Percentiles rank a stretch among this genome's conserved stretches.
phyloP scores from a whole-genome alignment of 2,329 filamentous ascomycete species.

The Aspergillus latus region DNA sequence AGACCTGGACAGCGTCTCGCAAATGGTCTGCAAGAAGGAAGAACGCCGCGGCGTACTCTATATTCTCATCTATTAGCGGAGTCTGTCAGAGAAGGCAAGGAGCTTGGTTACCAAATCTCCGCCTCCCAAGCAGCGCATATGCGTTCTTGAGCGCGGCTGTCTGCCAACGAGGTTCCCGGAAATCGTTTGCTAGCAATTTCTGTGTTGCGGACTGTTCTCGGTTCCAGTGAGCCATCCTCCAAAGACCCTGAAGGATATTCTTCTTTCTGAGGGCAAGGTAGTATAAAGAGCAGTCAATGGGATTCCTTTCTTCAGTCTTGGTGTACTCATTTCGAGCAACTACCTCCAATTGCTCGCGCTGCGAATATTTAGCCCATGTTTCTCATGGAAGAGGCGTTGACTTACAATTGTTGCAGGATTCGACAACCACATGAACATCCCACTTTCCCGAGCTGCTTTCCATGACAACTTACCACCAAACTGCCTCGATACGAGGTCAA shows the following conservation, averaged over 20 bases:
- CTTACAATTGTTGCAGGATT: slow-evolving; percentile 74
- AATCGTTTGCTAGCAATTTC: slow-evolving; percentile 83
- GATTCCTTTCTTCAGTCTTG: slow-evolving; percentile 81
- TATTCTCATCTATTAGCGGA: slow-evolving; percentile 8
- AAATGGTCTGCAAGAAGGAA: slow-evolving; percentile 87
- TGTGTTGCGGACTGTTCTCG: slow-evolving; percentile 79
- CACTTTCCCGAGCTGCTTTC: slow-evolving; percentile 80
- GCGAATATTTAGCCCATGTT: slow-evolving; percentile 16
- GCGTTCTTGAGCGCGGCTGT: slow-evolving; percentile 93
- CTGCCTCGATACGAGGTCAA: slow-evolving; percentile 77
- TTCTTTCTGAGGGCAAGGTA: slow-evolving; percentile 93
- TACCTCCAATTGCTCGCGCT: slow-evolving; percentile 80
- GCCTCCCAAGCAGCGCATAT: slow-evolving; percentile 87
- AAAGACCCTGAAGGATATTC: slow-evolving; percentile 81
- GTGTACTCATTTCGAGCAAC: slow-evolving; percentile 93
- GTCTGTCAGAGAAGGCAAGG: neutral
- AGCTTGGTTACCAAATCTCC: slow-evolving; percentile 68
- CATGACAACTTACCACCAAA: slow-evolving; percentile 79
- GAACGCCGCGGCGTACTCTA: slow-evolving; percentile 92
- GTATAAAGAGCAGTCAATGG: slow-evolving; percentile 84
- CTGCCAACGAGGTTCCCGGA: slow-evolving; percentile 80
- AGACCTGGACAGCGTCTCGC: slow-evolving; percentile 80
- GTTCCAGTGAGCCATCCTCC: slow-evolving; percentile 91
- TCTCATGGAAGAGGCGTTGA: slow-evolving; percentile 16
- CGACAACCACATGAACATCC: slow-evolving; percentile 92